Evolutionary conservation across 495 filamentous ascomycete species (phyloP).

Genomic region (Wilcoxina mikolae): DNA sequence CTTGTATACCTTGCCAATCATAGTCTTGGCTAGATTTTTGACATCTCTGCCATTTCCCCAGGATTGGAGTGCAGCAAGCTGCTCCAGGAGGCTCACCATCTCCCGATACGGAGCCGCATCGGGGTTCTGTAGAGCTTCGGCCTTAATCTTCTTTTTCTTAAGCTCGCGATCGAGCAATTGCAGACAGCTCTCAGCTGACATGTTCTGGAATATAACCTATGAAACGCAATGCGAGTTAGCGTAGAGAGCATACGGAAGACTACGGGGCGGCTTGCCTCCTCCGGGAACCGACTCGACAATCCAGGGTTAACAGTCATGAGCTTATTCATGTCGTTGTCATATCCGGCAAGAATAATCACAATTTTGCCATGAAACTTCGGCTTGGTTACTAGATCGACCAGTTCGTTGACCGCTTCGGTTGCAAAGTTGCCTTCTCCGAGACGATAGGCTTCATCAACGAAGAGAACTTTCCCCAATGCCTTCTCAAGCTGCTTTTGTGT

Average conservation of each 20-base stretch:
- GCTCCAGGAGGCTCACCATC: neutral
- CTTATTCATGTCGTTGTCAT: slow-evolving; percentile 53
- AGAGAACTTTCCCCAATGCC: slow-evolving; percentile 42
- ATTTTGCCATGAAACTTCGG: slow-evolving; percentile 47
- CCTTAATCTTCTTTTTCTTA: neutral
- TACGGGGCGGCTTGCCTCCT: slow-evolving; percentile 23
- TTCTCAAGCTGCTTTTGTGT: slow-evolving; percentile 31
- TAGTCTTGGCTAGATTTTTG: slow-evolving; percentile 2
- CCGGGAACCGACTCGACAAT: slow-evolving; percentile 46
- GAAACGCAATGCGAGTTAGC: no score
- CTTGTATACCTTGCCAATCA: slow-evolving; percentile 3
- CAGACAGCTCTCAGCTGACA: neutral
- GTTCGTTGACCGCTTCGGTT: slow-evolving; percentile 58
- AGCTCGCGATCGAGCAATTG: neutral
- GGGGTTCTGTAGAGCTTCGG: neutral
- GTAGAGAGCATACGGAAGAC: no score
- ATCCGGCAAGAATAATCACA: slow-evolving; percentile 65
- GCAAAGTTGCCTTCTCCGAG: slow-evolving; percentile 44
- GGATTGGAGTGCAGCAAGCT: neutral
- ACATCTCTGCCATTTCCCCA: slow-evolving; percentile 8
- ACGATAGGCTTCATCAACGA: slow-evolving; percentile 23
- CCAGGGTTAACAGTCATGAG: slow-evolving; percentile 50
- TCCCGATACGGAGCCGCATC: neutral
- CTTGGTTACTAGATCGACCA: slow-evolving; percentile 57
- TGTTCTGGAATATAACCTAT: slow-evolving; percentile 36